Evolutionary conservation across 2,329 filamentous ascomycete genomes (phyloP), one percentile per base, ranked within the genome.

Genomic region (Amauroascus verrucosus): DNA sequence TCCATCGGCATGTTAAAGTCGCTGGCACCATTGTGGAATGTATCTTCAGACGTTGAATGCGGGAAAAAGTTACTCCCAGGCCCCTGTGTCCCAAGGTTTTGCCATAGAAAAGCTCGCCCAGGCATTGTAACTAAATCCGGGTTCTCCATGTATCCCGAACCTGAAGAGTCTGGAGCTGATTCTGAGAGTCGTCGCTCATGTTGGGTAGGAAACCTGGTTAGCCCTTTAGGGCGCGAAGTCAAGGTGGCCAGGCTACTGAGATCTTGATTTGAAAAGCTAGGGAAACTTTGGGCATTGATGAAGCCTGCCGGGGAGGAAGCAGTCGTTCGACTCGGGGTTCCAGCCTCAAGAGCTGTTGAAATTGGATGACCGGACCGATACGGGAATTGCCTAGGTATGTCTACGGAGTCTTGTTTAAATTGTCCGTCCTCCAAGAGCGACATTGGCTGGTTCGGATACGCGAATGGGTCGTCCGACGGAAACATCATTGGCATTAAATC

Each of bases 401-500:
- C 52, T n/a, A 45, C 35, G 16, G 50, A 47, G 1, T 59, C 58
- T 20, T 69, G 59, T 16, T 66, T 63, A 60, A 72, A 71, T 56
- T 70, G 67, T 18, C 65, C 66, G 50, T 72, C 65, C 61, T 75
- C 72, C 40, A 75, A 59, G 5, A 68, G 72, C 4, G 70, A 72
- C 69, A 75, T 70, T 5, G 74, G 72, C 56, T 75, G 74, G 30
- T 70, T 74, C 14, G 73, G 73, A 57, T 76, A 76, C 4, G 73
- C 74, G 55, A 75, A 76, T 13, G 74, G 74, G 53, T 76, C 73
- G 54, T 70, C 70, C 1, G 73, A 75, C 3, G 74, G 73, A 56
- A 72, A 76, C 74, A 76, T 76, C 59, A 76, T 72, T 7, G 70
- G 71, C 67, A 72, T 73, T 37, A 76, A 63, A 58, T 75, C 74